A percentile compares a stretch with the other conserved stretches of the same genome.
Evolutionary conservation across 495 filamentous ascomycete species (phyloP).

Genomic region (Oidiodendron maius): DNA sequence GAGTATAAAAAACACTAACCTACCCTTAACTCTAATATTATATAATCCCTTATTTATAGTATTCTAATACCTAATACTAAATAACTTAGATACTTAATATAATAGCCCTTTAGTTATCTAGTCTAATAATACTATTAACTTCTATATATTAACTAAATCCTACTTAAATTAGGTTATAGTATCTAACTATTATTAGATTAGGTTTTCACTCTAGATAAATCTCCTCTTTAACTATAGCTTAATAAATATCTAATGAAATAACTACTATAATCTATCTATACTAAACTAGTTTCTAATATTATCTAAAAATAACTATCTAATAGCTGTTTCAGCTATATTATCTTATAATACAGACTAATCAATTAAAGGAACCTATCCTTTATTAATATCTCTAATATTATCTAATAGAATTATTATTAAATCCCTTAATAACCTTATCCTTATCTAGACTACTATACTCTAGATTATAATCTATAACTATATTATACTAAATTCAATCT

Average conservation of each 20-base stretch:
- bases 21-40: not conserved
- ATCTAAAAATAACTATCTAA: constrained; percentile 1
- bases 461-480: not conserved
- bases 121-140: constrained; percentile 19
- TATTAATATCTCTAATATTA: not conserved
- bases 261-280: not conserved
- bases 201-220: not conserved
- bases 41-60: constrained; percentile 1
- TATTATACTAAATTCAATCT: not conserved
- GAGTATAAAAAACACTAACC: not conserved
- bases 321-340: not conserved
- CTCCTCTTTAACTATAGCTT: not conserved
- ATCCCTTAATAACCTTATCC: not conserved
- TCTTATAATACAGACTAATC: not conserved
- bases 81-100: constrained; percentile 23
- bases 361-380: not conserved
- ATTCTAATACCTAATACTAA: too few relatives aligned
- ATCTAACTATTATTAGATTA: not conserved
- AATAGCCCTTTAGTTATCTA: constrained; percentile 19
- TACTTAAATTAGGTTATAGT: not conserved
- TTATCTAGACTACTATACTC: not conserved
- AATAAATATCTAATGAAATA: not conserved
- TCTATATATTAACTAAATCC: constrained; percentile 8
- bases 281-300: not conserved
- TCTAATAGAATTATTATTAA: constrained; percentile 1